Evolutionary conservation across 2,329 filamentous ascomycete genomes (phyloP).

Genomic region (Sclerotiophoma versabilis): DNA sequence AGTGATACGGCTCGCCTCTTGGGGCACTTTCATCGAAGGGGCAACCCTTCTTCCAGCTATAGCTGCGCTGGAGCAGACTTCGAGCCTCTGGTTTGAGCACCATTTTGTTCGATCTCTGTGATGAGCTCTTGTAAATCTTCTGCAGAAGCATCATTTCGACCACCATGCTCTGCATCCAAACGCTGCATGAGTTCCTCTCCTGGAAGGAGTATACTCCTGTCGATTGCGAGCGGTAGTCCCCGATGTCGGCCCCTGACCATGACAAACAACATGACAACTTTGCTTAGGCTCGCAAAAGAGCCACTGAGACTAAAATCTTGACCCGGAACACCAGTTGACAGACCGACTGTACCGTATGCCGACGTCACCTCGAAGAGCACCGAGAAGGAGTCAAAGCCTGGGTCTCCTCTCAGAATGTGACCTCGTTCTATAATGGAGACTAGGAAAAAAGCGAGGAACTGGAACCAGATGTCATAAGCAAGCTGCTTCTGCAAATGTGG

Average conservation of each 20-base stretch:
- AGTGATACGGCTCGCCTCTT: not conserved
- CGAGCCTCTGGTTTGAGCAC: constrained; percentile 1
- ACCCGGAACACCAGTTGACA: constrained; percentile 63
- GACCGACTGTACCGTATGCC: constrained; percentile 68
- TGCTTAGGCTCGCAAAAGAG: constrained; percentile 62
- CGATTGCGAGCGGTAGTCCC: constrained; percentile 40
- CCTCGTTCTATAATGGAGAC: constrained; percentile 67
- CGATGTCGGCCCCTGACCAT: constrained; percentile 55
- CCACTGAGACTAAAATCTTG: constrained; percentile 64
- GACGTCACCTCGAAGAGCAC: constrained; percentile 64
- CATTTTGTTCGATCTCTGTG: constrained; percentile 26
- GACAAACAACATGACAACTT: constrained; percentile 65
- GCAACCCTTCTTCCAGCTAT: constrained; percentile 12
- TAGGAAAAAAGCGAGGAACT: constrained; percentile 66
- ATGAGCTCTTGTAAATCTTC: constrained; percentile 26
- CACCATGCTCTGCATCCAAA: constrained; percentile 41
- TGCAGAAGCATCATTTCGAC: constrained; percentile 19
- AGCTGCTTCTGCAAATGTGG: constrained; percentile 69
- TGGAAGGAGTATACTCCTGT: constrained; percentile 41
- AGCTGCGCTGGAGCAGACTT: constrained; percentile 18
- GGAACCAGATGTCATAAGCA: constrained; percentile 72
- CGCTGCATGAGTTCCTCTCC: constrained; percentile 46
- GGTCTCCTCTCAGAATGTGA: constrained; percentile 55
- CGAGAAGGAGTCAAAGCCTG: constrained; percentile 39
- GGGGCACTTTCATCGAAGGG: constrained; percentile 1